A percentile compares a stretch with the other conserved stretches of the same genome.
Conservation (phyloP, 306 rosid genomes). For the Rosa multiflora region DNA sequence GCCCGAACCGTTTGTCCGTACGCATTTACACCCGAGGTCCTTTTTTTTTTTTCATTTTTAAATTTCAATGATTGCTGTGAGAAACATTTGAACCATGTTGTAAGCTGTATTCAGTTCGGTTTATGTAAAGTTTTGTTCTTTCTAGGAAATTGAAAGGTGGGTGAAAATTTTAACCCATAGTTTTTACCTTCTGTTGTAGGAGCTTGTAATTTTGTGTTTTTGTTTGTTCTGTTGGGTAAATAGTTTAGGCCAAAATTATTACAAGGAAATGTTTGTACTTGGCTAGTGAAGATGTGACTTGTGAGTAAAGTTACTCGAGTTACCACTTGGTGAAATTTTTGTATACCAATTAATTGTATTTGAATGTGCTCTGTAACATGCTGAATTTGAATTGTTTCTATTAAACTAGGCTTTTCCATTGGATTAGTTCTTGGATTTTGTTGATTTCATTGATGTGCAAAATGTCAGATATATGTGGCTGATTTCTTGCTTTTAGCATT, state of each 20-base stretch:
- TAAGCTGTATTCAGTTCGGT: not conserved
- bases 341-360: not conserved
- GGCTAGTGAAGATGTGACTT: not conserved
- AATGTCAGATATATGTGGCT: not conserved
- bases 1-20: slow-evolving; percentile 43
- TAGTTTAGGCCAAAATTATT: not conserved
- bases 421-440: not conserved
- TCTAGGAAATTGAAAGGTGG: not conserved
- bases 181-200: not conserved
- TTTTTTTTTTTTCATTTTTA: not conserved
- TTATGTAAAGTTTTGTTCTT: not conserved
- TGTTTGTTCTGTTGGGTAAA: not conserved
- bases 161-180: not conserved
- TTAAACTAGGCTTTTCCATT: not conserved
- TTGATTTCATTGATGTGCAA: not conserved
- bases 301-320: not conserved
- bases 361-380: not conserved
- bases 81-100: not conserved
- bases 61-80: not conserved
- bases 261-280: not conserved
- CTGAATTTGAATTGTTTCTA: not conserved
- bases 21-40: slow-evolving; percentile 68
- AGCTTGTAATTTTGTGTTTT: not conserved
- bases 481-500: not conserved
- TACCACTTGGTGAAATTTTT: not conserved